Base-by-base conservation (phyloP, 2,329 filamentous ascomycete genomes). In the Proliferodiscus dingleyae region DNA sequence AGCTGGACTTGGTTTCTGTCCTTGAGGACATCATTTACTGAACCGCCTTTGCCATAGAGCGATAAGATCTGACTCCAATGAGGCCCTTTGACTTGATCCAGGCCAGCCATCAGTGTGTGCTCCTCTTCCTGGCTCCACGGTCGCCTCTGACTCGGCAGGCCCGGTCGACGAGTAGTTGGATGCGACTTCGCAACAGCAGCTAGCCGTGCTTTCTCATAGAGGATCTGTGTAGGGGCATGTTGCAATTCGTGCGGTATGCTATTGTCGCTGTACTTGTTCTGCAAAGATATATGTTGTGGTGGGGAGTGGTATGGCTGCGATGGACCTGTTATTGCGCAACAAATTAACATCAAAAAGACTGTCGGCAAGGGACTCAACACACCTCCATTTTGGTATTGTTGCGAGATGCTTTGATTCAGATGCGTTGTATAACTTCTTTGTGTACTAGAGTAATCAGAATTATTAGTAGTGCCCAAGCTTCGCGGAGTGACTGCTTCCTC, bases 41-140 rank as follows among this genome's bases (percentile, higher is more conserved):
- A 85, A 4, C 89, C 89, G 33, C 84, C 85, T 0, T 80, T 77
- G 0, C 89, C 89, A 62, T 91, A 95, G 33, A 95, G 76, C 2
- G 83, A 83, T 10, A 95, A 71, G 37, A 95, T 95, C 62, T 95
- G 89, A 56, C 87, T 91, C 89, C 89, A 95, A 60, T 95, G 89
- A 15, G 89, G 89, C 0, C 89, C 89, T 62, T 90, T 89, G 37
- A 95, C 89, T 63, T 85, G 81, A 60, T 94, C 89, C 3, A 95
- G 77, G 1, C 89, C 89, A 39, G 85, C 80, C 84, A 95, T 91
- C 15, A 95, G 73, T 0, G 89, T 89, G 64, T 89, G 89, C 62
- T 95, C 89, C 66, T 95, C 89, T 52, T 93, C 87, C 3, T 85
- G 82, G 1, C 85, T 88, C 89, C 89, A 95, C 0, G 89, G 88